Evolutionary conservation across 306 rosid genomes (phyloP), one percentile per base, ranked within the genome.

Genomic region (Spatholobus suberectus): DNA sequence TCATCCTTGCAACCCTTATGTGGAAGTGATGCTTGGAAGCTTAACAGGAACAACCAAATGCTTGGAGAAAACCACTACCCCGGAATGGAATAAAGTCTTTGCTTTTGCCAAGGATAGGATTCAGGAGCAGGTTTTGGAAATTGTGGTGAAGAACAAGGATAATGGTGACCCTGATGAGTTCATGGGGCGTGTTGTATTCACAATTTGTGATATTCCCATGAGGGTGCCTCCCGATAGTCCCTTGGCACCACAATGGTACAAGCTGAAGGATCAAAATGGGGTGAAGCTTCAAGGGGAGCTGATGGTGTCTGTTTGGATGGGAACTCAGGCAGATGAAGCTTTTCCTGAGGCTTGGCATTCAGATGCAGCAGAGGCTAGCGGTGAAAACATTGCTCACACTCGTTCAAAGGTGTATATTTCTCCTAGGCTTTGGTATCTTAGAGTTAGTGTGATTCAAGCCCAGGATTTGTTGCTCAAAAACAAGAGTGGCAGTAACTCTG

Each of bases 261-360:
- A 63, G 57, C 83, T 89, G 1, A 90, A 79, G 74, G 23, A 80
- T 51, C 49, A 27, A 27, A 73, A 58, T 5, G 72, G 43, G 73
- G 82, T 4, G 61, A 77, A 77, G 79, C 49, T 70, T 70, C n/a
- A 41, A 18, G 87, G 79, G 61, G 92, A 86, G 72, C 44, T 89
- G 69, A 89, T 86, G 89, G 75, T 87, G 18, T 82, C 90, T 37
- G 82, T 85, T 49, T 89, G 92, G 92, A 87, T 89, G 84, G 92
- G 92, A 34, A 85, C 92, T 68, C 92, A 89, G 5, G 92, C 90
- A 6, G 92, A 85, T 59, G 85, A 85, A 55, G 59, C 70, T 46
- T 85, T 85, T 61, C 70, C 85, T 4, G 82, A 85, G 51, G 88
- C 85, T 47, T 80, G 81, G 77, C 88, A 85, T 72, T 75, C 79